Evolutionary conservation across 768 basidiomycete genomes (phyloP).

Genomic region (Termitomyces heimii): DNA sequence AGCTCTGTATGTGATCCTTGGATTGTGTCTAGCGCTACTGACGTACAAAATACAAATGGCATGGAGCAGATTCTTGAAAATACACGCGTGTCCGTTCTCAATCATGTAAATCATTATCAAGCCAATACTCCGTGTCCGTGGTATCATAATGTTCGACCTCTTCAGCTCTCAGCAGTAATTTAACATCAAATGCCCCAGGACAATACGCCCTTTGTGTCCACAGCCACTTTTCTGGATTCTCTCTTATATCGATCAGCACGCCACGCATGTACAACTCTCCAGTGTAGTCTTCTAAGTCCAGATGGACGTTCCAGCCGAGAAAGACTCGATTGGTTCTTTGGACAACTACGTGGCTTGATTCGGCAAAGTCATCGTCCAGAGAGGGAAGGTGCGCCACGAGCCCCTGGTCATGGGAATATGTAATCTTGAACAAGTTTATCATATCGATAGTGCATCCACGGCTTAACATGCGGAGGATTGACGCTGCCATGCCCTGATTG

Average conservation of each 20-base stretch:
- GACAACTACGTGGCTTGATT: conserved; percentile 16
- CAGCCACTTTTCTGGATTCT: conserved; percentile 27
- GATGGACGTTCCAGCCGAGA: conserved; percentile 64
- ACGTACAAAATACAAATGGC: background rate
- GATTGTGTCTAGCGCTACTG: too few species aligned
- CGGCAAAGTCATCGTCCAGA: conserved; percentile 23
- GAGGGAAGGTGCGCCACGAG: conserved; percentile 40
- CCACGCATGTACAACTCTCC: conserved; percentile 38
- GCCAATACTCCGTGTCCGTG: conserved; percentile 27
- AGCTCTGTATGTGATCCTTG: background rate
- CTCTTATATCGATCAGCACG: conserved; percentile 29
- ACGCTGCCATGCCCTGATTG: conserved; percentile 16
- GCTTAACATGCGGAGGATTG: conserved; percentile 34
- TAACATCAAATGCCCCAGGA: conserved; percentile 26
- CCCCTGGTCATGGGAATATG: conserved; percentile 50
- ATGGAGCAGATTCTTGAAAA: background rate
- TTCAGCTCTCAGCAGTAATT: conserved; percentile 21
- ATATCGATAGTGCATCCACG: conserved; percentile 57
- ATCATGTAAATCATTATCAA: conserved; percentile 15
- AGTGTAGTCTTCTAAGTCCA: conserved; percentile 39
- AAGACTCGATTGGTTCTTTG: conserved; percentile 38
- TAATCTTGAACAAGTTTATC: conserved; percentile 49
- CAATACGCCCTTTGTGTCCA: conserved; percentile 17
- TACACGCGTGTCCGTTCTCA: background rate
- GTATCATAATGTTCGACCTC: conserved; percentile 29